Evolutionary conservation across 1,139 yeast species (phyloP).

Genomic region (Blastobotrys apis): DNA sequence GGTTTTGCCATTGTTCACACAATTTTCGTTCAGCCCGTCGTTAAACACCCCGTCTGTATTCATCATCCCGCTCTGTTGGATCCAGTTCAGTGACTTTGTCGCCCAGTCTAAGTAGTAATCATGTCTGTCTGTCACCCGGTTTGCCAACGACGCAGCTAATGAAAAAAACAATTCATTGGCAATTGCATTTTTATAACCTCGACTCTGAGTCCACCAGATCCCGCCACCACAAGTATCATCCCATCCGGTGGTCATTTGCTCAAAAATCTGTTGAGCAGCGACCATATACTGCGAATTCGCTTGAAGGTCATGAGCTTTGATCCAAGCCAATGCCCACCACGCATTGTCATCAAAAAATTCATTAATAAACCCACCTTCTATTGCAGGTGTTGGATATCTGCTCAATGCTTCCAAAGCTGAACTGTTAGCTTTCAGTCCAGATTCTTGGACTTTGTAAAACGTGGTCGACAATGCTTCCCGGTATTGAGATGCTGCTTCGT

Average conservation of each 20-base stretch:
- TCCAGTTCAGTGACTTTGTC: conserved; percentile 18
- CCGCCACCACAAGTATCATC: conserved; percentile 20
- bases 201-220: conserved; percentile 19
- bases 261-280: conserved; percentile 16
- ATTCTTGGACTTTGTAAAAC: conserved; percentile 17
- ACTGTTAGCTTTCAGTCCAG: conserved; percentile 7
- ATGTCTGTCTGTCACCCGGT: conserved; percentile 12
- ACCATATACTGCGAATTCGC: conserved; percentile 14
- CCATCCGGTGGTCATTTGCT: conserved; percentile 18
- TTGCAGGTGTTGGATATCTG: conserved; percentile 9
- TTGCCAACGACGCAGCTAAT: conserved; percentile 17
- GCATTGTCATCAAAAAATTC: conserved; percentile 21
- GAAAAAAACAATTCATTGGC: conserved; percentile 20
- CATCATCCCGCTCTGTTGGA: conserved; percentile 16
- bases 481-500: no score
- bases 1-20: conserved; percentile 16
- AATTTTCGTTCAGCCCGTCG: conserved; percentile 18
- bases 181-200: conserved; percentile 20
- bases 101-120: conserved; percentile 19
- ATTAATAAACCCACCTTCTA: conserved; percentile 17
- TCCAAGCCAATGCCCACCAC: conserved; percentile 24
- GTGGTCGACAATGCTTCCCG: no score
- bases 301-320: conserved; percentile 19
- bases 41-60: conserved; percentile 16
- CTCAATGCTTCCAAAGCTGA: conserved; percentile 3